Conservation (phyloP, 352 stramenopile species). For the Pythium insidiosum region DNA sequence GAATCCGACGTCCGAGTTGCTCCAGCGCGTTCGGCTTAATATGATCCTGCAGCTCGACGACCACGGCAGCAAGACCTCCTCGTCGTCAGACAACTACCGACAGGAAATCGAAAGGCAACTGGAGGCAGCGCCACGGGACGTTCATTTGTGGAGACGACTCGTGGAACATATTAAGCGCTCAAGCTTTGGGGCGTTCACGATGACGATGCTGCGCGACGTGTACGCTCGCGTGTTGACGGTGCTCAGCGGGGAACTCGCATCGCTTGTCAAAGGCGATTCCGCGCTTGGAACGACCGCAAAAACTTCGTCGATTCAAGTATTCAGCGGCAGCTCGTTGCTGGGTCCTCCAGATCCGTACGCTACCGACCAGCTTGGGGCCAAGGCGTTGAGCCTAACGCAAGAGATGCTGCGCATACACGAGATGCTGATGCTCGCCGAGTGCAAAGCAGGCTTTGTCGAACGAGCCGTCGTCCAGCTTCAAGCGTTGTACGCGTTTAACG, state of each 20-base stretch:
- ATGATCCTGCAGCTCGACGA: slow-evolving; percentile 26
- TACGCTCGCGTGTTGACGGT: slow-evolving; percentile 58
- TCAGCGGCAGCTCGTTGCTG: slow-evolving; percentile 18
- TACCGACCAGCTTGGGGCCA: not conserved
- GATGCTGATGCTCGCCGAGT: slow-evolving; percentile 44
- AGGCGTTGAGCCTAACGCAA: slow-evolving; percentile 5
- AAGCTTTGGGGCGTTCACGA: slow-evolving; percentile 65
- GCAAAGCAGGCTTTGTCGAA: slow-evolving; percentile 46
- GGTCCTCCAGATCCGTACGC: slow-evolving; percentile 2
- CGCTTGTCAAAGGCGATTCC: slow-evolving; percentile 3
- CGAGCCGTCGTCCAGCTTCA: slow-evolving; percentile 56
- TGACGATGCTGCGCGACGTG: slow-evolving; percentile 54
- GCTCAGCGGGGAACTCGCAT: slow-evolving; percentile 23
- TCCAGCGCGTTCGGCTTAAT: slow-evolving; percentile 48
- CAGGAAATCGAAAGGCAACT: slow-evolving; percentile 47
- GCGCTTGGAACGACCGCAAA: not conserved
- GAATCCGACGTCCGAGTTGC: slow-evolving; percentile 36
- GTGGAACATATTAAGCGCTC: slow-evolving; percentile 38
- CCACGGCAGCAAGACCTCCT: not conserved
- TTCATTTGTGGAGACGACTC: slow-evolving; percentile 47
- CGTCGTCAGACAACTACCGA: slow-evolving; percentile 20
- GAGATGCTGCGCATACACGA: slow-evolving; percentile 38
- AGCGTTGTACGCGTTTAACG: slow-evolving; percentile 47
- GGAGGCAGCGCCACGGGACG: slow-evolving; percentile 32
- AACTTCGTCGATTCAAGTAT: slow-evolving; percentile 18